A percentile compares a stretch with the other conserved stretches of the same genome.
Conservation (phyloP, 1,139 yeast species). For the Yamadazyma jaroonii region DNA sequence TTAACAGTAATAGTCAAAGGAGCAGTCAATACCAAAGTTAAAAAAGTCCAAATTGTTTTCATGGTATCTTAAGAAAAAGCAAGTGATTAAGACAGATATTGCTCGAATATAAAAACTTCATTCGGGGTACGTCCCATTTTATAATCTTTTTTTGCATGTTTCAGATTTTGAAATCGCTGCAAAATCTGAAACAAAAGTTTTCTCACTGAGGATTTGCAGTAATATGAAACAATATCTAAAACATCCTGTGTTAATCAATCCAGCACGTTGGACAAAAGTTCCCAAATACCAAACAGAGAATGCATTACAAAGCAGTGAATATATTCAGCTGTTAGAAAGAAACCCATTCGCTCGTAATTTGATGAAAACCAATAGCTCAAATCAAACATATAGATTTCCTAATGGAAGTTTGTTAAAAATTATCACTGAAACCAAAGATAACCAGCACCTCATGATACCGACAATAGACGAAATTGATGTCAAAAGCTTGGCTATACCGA, state of each 20-base stretch:
- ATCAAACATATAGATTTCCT: slow-evolving; percentile 11
- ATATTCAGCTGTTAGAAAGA: slow-evolving; percentile 6
- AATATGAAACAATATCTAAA: slow-evolving; percentile 6
- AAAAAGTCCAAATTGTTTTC: background rate
- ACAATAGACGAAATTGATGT: slow-evolving; percentile 3
- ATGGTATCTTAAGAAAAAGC: no score
- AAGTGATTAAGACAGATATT: background rate
- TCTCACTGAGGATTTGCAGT: background rate
- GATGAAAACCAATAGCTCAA: slow-evolving; percentile 11
- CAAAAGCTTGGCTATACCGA: slow-evolving; percentile 7
- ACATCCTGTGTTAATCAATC: slow-evolving; percentile 12
- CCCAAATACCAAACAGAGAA: slow-evolving; percentile 9
- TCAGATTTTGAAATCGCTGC: background rate
- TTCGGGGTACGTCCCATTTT: background rate
- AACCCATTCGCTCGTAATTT: slow-evolving; percentile 14
- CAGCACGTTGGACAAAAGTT: slow-evolving; percentile 6
- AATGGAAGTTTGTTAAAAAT: slow-evolving; percentile 11
- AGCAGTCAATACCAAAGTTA: background rate
- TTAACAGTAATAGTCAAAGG: background rate
- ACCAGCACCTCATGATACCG: slow-evolving; percentile 2
- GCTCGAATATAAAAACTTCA: no score
- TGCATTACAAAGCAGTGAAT: slow-evolving; percentile 5
- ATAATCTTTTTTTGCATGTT: slow-evolving; percentile 1
- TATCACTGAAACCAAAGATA: slow-evolving; percentile 2
- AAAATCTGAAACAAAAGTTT: slow-evolving; percentile 4